Evolutionary conservation across 495 filamentous ascomycete genomes (phyloP).

Genomic region (Xanthoparmelia taractica): DNA sequence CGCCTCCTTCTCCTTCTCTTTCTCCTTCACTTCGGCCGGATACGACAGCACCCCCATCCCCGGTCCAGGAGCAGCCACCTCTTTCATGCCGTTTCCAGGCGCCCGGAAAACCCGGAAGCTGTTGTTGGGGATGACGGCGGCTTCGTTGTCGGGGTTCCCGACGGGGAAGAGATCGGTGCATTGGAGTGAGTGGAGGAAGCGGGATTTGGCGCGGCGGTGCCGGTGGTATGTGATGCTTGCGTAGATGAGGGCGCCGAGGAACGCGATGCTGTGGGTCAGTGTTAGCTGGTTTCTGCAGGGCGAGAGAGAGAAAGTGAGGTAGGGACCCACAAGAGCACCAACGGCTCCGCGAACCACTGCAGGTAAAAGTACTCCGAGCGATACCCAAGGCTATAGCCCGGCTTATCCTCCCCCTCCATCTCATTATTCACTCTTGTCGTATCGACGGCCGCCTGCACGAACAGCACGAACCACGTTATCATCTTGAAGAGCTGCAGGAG

Average conservation of each 20-base stretch:
- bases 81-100: background rate
- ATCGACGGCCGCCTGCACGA: background rate
- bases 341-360: background rate
- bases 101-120: background rate
- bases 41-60: background rate
- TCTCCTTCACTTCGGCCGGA: background rate
- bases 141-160: background rate
- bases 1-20: background rate
- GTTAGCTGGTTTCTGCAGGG: background rate
- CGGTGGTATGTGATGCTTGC: conserved; percentile 6
- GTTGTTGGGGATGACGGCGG: too few species aligned
- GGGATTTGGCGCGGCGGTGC: background rate
- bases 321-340: background rate
- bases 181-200: background rate
- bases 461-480: conserved; percentile 1
- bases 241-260: conserved; percentile 8
- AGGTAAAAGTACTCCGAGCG: background rate
- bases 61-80: background rate
- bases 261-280: background rate
- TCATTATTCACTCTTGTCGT: background rate
- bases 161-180: background rate
- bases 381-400: background rate
- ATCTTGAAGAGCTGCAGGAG: conserved; percentile 4
- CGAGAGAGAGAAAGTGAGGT: too few species aligned
- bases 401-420: background rate